Evolutionary conservation across 805 yeast genomes (phyloP).

Genomic region (Nakazawaea pomicola): DNA sequence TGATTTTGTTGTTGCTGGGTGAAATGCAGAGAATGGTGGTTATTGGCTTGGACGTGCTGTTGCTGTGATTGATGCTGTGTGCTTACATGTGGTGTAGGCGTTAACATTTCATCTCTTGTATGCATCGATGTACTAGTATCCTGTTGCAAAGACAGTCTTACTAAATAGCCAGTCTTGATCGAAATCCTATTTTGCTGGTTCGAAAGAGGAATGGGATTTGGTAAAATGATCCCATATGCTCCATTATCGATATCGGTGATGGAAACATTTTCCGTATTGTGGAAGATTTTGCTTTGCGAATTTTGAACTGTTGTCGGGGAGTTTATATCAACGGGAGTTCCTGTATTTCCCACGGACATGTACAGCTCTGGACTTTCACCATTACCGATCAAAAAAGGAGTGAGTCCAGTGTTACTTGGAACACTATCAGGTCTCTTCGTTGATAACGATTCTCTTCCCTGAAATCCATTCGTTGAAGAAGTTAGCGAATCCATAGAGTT

Average conservation of each 20-base stretch:
- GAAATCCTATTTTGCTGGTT: constrained; percentile 69
- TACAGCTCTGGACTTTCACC: constrained; percentile 14
- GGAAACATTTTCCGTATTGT: constrained; percentile 15
- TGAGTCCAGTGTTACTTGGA: constrained; percentile 9
- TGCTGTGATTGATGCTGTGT: background rate
- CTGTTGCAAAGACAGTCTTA: constrained; percentile 28
- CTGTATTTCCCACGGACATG: constrained; percentile 6
- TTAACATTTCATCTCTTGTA: background rate
- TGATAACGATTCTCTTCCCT: too few relatives aligned
- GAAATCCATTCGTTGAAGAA: too few relatives aligned
- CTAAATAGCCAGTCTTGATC: constrained; percentile 62
- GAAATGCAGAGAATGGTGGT: background rate
- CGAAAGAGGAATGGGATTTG: constrained; percentile 58
- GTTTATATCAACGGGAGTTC: constrained; percentile 8
- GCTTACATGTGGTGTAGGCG: too few relatives aligned
- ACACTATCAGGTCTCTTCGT: constrained; percentile 3
- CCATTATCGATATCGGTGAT: constrained; percentile 48
- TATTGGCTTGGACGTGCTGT: too few relatives aligned
- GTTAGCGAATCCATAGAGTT: background rate
- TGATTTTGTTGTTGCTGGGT: background rate
- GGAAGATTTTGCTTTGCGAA: constrained; percentile 1
- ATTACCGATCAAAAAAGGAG: constrained; percentile 12
- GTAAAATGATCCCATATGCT: constrained; percentile 53
- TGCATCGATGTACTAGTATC: background rate
- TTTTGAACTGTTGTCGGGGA: constrained; percentile 10